phyloP scores from a whole-genome alignment of 345 rosid species.

The Eucalyptus paniculata region DNA sequence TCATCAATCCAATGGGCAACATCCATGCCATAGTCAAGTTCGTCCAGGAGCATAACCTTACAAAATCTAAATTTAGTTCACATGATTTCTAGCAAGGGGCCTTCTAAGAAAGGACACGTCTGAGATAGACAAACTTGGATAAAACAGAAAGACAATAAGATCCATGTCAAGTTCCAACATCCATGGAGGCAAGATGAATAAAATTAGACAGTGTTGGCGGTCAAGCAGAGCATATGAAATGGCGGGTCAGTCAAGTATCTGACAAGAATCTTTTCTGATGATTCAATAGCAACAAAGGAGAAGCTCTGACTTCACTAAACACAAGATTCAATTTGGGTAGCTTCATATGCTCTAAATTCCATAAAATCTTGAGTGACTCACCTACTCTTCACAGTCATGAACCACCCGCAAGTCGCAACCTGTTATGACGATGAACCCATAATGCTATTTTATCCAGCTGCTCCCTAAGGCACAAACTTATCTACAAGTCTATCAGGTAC shows the following conservation, averaged over 20 bases:
- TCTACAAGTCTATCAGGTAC: neutral
- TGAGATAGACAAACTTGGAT: neutral
- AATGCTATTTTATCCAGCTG: neutral
- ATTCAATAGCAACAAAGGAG: neutral
- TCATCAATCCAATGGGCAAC: neutral
- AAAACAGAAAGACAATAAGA: neutral
- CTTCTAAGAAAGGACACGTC: neutral
- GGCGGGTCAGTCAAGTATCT: neutral
- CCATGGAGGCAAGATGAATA: neutral
- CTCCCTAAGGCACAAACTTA: neutral
- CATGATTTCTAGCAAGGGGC: neutral
- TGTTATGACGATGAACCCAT: neutral
- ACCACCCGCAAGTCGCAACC: neutral
- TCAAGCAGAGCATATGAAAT: neutral
- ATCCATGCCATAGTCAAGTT: neutral
- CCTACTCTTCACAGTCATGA: neutral
- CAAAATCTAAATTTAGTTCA: neutral
- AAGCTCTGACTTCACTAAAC: neutral
- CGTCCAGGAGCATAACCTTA: neutral
- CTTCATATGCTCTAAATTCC: neutral
- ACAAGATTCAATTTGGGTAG: neutral
- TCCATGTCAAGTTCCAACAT: neutral
- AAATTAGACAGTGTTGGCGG: neutral
- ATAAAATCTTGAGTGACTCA: neutral
- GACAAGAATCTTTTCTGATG: neutral